phyloP scores from a whole-genome alignment of 495 filamentous ascomycete genomes.

The Hypomontagnella monticulosa region DNA sequence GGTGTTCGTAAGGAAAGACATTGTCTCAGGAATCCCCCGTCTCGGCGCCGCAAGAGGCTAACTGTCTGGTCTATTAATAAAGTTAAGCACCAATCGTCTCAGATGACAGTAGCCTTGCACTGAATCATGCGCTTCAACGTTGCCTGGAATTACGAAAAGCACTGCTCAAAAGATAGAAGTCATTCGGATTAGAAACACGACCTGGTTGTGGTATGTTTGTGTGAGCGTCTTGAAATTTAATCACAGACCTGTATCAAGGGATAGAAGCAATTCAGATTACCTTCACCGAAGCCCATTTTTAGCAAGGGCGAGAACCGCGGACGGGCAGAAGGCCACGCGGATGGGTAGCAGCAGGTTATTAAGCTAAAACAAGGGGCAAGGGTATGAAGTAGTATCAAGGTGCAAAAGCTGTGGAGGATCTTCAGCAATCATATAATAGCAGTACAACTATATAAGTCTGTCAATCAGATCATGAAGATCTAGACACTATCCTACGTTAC shows the following conservation, averaged over 20 bases:
- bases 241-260: background rate
- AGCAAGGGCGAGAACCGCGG: constrained; percentile 14
- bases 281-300: constrained; percentile 37
- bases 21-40: constrained; percentile 20
- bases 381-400: constrained; percentile 29
- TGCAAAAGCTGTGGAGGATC: constrained; percentile 36
- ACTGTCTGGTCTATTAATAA: background rate
- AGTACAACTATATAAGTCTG: constrained; percentile 18
- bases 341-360: constrained; percentile 31
- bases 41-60: background rate
- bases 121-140: too few species aligned
- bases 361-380: constrained; percentile 33
- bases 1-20: constrained; percentile 31
- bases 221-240: background rate
- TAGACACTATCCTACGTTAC: constrained; percentile 13
- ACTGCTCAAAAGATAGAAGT: too few species aligned
- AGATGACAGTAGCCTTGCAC: too few species aligned
- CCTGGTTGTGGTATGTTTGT: background rate
- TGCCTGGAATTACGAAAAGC: too few species aligned
- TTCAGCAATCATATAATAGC: constrained; percentile 36
- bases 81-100: background rate
- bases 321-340: constrained; percentile 37
- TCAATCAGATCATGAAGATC: constrained; percentile 42
- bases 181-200: too few species aligned
- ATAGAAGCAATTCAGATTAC: constrained; percentile 14